Base-by-base conservation (phyloP, 257 asterid species). In the Galeopsis tetrahit region DNA sequence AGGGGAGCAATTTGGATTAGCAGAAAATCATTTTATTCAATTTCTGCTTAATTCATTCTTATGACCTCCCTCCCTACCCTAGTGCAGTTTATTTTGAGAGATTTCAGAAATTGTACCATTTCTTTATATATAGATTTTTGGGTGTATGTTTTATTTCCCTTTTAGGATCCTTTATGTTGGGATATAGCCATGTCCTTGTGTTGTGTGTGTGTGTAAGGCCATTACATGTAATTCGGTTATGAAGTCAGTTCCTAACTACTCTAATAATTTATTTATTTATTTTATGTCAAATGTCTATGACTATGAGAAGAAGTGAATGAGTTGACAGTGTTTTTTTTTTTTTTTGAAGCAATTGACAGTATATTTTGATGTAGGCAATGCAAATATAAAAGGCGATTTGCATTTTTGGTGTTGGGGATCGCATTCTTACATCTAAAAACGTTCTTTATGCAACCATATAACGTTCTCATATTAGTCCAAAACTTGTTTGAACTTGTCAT, bases 1-100 rank as follows among this genome's bases (percentile, higher is more conserved):
- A 38, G 10, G 69, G 56, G 80, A 77, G 59, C 36, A 61, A 53
- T 78, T 55, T 72, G 79, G 72, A 72, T 80, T 44, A 65, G 89
- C 90, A 85, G 84, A 69, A 49, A 75, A 10, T 35, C 44, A 13
- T 76, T 82, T 84, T 82, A 64, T 65, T 53, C 55, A n/a, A 77
- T 79, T 82, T 85, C 87, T 88, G 88, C 83, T n/a, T n/a, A n/a
- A n/a, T 71, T 70, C 67, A 14, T 72, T 35, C 17, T 73, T 71
- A 15, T 75, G 57, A 39, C 62, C 81, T 62, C 56, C n/a, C n/a
- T n/a, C n/a, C 28, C 28, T 21, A 21, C 28, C 75, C 69, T 8
- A 34, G 28, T 70, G 48, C 76, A 59, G 49, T 69, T 17, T 59
- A 44, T 44, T 46, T 59, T 35, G 51, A 72, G 59, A 66, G 70